Evolutionary conservation across 2,329 filamentous ascomycete genomes (phyloP).

Genomic region (Fusarium poae): DNA sequence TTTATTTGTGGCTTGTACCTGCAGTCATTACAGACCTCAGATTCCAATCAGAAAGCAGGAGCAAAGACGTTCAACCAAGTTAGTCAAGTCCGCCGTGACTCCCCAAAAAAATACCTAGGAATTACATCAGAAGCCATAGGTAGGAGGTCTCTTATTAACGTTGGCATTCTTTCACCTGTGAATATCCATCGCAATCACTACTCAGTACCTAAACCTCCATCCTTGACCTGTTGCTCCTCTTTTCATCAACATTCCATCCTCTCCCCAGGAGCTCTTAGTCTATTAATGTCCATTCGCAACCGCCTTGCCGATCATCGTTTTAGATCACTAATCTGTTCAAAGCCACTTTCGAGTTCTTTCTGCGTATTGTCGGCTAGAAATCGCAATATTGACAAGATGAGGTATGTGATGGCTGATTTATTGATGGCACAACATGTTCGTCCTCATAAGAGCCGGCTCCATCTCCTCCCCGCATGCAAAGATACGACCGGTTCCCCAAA

Average conservation of each 20-base stretch:
- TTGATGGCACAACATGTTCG: background rate
- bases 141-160: background rate
- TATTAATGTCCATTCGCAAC: conserved; percentile 1
- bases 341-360: background rate
- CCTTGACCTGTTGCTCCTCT: conserved; percentile 7
- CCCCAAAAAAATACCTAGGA: background rate
- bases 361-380: background rate
- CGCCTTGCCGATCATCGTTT: background rate
- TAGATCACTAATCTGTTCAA: background rate
- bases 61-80: background rate
- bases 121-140: conserved; percentile 1
- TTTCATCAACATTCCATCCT: conserved; percentile 4
- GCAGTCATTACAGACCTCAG: background rate
- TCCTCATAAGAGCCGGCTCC: conserved; percentile 6
- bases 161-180: background rate
- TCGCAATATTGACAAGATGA: conserved; percentile 23
- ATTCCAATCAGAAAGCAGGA: background rate
- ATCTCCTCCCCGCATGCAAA: conserved; percentile 33
- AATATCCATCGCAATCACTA: background rate
- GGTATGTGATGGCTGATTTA: conserved; percentile 30
- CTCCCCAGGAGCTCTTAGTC: background rate
- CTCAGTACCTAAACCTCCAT: conserved; percentile 8
- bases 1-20: background rate
- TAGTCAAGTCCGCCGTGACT: background rate
- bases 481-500: conserved; percentile 20